phyloP scores from a whole-genome alignment of 208 protist species.

The Crithidia bombi region DNA sequence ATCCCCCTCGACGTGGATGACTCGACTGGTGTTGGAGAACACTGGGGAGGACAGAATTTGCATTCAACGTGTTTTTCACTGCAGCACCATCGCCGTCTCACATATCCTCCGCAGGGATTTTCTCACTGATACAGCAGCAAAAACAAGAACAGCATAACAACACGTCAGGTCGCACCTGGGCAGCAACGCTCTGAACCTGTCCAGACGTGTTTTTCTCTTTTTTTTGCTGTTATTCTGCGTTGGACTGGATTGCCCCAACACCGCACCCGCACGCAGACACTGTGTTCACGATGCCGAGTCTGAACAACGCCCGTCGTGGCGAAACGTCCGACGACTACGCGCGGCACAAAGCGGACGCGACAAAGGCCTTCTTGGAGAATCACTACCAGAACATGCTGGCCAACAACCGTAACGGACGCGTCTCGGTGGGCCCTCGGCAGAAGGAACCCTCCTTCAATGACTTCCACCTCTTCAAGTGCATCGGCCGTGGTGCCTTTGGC shows the following conservation, averaged over 20 bases:
- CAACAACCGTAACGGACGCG: conserved; percentile 52
- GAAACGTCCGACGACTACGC: conserved; percentile 74
- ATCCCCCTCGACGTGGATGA: no score
- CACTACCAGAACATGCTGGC: conserved; percentile 80
- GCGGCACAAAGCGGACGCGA: conserved; percentile 86
- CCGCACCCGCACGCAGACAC: no score
- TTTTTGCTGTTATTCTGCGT: conserved; percentile 11
- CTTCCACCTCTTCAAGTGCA: conserved; percentile 90
- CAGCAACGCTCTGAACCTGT: no score
- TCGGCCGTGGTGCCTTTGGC: conserved; percentile 91
- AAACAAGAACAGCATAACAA: no score
- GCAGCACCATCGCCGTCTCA: no score
- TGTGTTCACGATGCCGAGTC: conserved; percentile 30
- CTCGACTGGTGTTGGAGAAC: no score
- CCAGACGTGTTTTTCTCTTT: neutral
- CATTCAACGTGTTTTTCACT: no score
- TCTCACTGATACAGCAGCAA: no score
- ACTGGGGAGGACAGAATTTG: no score
- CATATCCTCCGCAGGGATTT: no score
- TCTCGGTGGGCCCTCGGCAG: conserved; percentile 71
- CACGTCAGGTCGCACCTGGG: no score
- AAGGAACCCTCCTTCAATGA: conserved; percentile 73
- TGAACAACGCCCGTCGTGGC: conserved; percentile 41
- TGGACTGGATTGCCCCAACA: no score
- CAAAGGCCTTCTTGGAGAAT: conserved; percentile 86